Conservation (phyloP, 2,329 filamentous ascomycete genomes). For the Fusarium sp. region DNA sequence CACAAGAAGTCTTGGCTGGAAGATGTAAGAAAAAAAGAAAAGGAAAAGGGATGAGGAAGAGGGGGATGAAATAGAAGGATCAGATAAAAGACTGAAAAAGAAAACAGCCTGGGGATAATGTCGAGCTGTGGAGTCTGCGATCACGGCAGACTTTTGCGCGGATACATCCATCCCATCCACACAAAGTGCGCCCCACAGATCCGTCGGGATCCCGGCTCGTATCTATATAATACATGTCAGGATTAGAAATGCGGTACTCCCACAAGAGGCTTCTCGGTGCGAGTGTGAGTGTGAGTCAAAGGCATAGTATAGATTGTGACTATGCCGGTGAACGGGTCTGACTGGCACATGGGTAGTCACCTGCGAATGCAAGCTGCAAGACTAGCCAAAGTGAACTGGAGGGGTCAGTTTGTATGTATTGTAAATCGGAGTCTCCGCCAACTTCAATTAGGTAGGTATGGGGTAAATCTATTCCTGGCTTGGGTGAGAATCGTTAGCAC, state of each 20-base stretch:
- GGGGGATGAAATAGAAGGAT: not conserved
- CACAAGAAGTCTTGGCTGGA: not conserved
- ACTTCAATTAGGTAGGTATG: not conserved
- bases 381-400: constrained; percentile 10
- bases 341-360: constrained; percentile 21
- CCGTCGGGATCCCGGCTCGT: constrained; percentile 27
- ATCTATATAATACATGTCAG: constrained; percentile 16
- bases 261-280: constrained; percentile 11
- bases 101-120: constrained; percentile 16
- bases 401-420: not conserved
- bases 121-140: too few species aligned
- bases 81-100: not conserved
- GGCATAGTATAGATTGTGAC: not conserved
- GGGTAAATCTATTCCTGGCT: not conserved
- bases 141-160: constrained; percentile 7
- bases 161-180: not conserved
- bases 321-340: constrained; percentile 8
- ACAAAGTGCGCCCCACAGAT: constrained; percentile 34
- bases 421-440: constrained; percentile 2
- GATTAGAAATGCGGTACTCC: constrained; percentile 13
- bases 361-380: constrained; percentile 16
- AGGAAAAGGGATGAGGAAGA: not conserved
- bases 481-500: not conserved
- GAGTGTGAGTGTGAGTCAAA: constrained; percentile 21
- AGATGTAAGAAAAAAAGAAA: not conserved